phyloP scores from a whole-genome alignment of 176 grass and related monocot genomes.

The Tillandsia leiboldiana region DNA sequence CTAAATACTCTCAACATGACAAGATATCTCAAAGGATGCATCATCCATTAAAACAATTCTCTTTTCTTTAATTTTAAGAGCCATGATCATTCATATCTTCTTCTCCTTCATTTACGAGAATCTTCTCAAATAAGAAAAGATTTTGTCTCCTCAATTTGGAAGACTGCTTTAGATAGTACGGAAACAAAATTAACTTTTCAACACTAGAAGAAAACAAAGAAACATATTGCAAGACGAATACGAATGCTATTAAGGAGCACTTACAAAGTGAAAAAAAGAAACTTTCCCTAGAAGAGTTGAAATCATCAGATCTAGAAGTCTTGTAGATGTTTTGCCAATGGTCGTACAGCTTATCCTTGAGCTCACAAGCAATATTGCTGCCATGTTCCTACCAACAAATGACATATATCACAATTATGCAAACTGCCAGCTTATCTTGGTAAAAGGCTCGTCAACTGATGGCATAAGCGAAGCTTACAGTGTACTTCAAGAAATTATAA shows the following conservation, averaged over 20 bases:
- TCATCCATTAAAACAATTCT: too few relatives aligned
- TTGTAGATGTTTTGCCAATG: conserved; percentile 43
- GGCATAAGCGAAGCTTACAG: not conserved
- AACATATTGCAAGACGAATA: not conserved
- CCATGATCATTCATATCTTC: too few relatives aligned
- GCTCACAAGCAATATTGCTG: conserved; percentile 27
- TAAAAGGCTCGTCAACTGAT: not conserved
- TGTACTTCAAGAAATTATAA: not conserved
- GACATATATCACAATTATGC: not conserved
- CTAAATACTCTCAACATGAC: too few relatives aligned
- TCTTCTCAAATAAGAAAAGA: too few relatives aligned
- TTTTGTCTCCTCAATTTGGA: too few relatives aligned
- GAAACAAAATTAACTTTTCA: too few relatives aligned
- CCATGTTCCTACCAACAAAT: conserved; percentile 28
- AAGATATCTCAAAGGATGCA: too few relatives aligned
- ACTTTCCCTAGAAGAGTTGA: conserved; percentile 36
- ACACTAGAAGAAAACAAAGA: not conserved
- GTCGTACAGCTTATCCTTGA: conserved; percentile 45
- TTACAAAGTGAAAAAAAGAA: conserved; percentile 72
- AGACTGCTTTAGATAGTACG: too few relatives aligned
- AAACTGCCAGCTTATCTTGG: not conserved
- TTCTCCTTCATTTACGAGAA: too few relatives aligned
- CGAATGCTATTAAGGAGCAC: conserved; percentile 16
- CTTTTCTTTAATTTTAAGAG: too few relatives aligned
- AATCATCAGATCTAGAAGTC: conserved; percentile 16